phyloP scores from a whole-genome alignment of 2,329 filamentous ascomycete genomes.

The Aspergillus quadrilineatus region DNA sequence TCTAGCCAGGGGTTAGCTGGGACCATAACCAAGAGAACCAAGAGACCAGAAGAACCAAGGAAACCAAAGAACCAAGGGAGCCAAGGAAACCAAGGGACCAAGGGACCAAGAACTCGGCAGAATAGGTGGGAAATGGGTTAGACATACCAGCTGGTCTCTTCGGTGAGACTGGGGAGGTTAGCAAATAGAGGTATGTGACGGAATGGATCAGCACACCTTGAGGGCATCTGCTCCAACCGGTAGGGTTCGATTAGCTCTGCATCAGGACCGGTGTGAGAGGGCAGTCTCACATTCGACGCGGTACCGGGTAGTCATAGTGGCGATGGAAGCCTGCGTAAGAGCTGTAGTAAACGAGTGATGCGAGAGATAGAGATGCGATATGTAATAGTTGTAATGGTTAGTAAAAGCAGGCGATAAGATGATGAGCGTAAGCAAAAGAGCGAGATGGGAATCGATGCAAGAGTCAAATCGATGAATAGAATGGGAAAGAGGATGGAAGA shows the following conservation, averaged over 20 bases:
- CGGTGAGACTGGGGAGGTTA: conserved; percentile 67
- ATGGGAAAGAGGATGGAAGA: neutral
- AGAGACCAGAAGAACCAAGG: too few species aligned
- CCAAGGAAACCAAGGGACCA: too few species aligned
- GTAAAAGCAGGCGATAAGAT: too few species aligned
- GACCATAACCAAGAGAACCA: neutral
- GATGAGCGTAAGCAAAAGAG: neutral
- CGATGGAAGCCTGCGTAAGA: neutral
- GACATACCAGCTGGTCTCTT: conserved; percentile 75
- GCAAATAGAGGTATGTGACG: conserved; percentile 2
- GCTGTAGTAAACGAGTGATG: neutral
- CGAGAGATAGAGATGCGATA: neutral
- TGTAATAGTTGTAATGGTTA: neutral
- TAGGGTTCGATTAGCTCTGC: conserved; percentile 30
- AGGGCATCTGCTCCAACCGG: conserved; percentile 52
- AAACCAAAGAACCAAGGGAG: too few species aligned
- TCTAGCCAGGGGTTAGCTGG: conserved; percentile 35
- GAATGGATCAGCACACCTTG: conserved; percentile 49
- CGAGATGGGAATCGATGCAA: neutral
- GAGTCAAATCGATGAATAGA: neutral
- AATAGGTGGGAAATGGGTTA: conserved; percentile 13
- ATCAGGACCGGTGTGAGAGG: neutral
- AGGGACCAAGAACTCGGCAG: too few species aligned
- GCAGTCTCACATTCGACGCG: conserved; percentile 67
- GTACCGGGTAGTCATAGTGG: conserved; percentile 49